Base-by-base conservation (phyloP, 2,329 filamentous ascomycete species). In the Talaromyces sp. region DNA sequence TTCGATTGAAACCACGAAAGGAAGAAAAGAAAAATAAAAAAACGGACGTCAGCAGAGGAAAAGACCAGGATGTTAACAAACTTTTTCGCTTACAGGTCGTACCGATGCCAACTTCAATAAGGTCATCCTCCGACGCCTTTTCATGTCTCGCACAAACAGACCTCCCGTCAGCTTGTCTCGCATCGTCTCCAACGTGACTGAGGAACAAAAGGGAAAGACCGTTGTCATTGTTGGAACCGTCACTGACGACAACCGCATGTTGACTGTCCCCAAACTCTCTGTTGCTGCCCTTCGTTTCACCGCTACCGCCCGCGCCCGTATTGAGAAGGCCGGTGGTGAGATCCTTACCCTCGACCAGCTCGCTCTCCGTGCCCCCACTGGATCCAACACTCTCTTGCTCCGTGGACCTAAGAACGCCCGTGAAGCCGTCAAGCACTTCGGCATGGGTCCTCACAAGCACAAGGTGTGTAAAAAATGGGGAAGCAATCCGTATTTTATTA, bases 71-170 rank as follows among this genome's bases (percentile, higher is more conserved):
- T 8, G 22, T 60, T 63, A 49, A 66, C 62, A 56, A 27, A 14
- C 4, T 31, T 22, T 52, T 60, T 50, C 49, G 37, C 50, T 63
- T 56, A 62, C 75, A 96, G 92, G 93, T 84, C 93, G 95, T 80
- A 99, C 95, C 80, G 95, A 98, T 82, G 88, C 92, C 72, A 88
- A 87, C 85, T 99, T 99, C 91, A 99, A 99, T 91, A 96, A 97
- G 87, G 91, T 95, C 77, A 89, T 99, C 79, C 91, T 99, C 77
- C 93, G 94, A 82, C 92, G 95, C 78, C 90, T 99, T 69, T 97
- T 97, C 81, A 97, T 95, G 92, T 97, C 93, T 82, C 92, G 93
- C 84, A 97, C 96, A 85, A 98, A 98, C 91, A 91, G 93, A 75
- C 92, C 92, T 69, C 93, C 95, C 71, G 89, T 99, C 78, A 97